phyloP scores from a whole-genome alignment of 1,284 basidiomycete species.

The Porogramme epimiltina region DNA sequence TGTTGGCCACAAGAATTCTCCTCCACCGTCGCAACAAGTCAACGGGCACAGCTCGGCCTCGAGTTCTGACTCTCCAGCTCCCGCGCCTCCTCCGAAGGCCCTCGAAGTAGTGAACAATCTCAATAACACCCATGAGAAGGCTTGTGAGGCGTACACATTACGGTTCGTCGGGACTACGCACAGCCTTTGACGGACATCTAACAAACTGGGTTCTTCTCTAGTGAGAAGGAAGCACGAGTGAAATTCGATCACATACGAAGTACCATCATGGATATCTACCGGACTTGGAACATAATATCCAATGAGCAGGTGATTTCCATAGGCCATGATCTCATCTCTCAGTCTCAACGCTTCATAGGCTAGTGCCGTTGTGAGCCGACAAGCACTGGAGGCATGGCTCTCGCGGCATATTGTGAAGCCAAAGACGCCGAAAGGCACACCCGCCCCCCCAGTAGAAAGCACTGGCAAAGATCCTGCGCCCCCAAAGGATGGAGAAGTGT shows the following conservation, averaged over 20 bases:
- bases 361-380: slow-evolving; percentile 57
- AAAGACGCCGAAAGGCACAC: slow-evolving; percentile 8
- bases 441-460: background rate
- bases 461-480: background rate
- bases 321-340: background rate
- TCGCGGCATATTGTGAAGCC: slow-evolving; percentile 39
- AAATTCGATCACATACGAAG: slow-evolving; percentile 52
- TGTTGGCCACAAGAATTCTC: slow-evolving; percentile 5
- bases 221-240: slow-evolving; percentile 43
- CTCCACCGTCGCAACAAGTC: background rate
- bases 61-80: background rate
- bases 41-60: background rate
- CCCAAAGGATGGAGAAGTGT: background rate
- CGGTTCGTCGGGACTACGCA: slow-evolving; percentile 40
- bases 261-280: slow-evolving; percentile 63
- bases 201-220: slow-evolving; percentile 31
- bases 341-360: slow-evolving; percentile 38
- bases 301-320: slow-evolving; percentile 45
- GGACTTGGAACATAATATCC: slow-evolving; percentile 56
- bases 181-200: too few species aligned
- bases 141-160: slow-evolving; percentile 50
- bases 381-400: slow-evolving; percentile 65
- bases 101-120: slow-evolving; percentile 53
- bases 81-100: slow-evolving; percentile 53
- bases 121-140: slow-evolving; percentile 55